Conservation (phyloP, 192 early-diverging fungal species). For the Lobulomyces angularis region DNA sequence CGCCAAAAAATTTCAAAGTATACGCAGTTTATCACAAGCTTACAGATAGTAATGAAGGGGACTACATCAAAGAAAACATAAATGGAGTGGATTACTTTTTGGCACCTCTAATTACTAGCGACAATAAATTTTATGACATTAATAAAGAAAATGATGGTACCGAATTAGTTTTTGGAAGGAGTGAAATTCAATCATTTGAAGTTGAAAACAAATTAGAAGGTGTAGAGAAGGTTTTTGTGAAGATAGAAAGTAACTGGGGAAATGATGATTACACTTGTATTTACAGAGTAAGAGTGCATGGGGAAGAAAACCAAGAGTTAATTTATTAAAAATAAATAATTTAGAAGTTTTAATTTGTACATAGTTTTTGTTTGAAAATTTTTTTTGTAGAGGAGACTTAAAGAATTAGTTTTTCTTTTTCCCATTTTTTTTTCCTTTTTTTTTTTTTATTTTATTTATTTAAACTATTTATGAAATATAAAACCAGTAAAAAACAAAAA, state of each 20-base stretch:
- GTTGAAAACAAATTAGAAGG: conserved; percentile 11
- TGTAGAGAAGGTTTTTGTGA: conserved; percentile 14
- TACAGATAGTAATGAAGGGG: not conserved
- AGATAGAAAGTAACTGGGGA: conserved; percentile 19
- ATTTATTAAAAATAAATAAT: too few relatives aligned
- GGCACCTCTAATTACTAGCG: conserved; percentile 5
- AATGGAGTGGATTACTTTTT: conserved; percentile 3
- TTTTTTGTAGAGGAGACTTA: too few relatives aligned
- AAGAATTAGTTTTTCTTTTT: too few relatives aligned
- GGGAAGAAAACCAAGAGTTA: too few relatives aligned
- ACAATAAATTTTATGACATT: not conserved
- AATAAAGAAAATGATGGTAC: not conserved
- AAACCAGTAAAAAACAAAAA: too few relatives aligned
- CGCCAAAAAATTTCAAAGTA: conserved; percentile 21
- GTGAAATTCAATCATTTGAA: conserved; percentile 6
- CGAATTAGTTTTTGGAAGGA: not conserved
- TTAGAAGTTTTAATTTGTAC: too few relatives aligned
- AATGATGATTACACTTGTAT: conserved; percentile 23
- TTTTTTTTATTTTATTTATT: too few relatives aligned
- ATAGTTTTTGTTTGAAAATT: too few relatives aligned
- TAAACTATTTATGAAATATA: too few relatives aligned
- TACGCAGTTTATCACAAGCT: conserved; percentile 16
- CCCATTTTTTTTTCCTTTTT: too few relatives aligned
- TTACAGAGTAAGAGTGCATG: conserved; percentile 17
- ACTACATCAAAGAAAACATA: not conserved